These are phyloP conservation scores for Annona cherimola DNA, from an alignment of 164 flowering plant species.

Conservation along the genomic window DNA sequence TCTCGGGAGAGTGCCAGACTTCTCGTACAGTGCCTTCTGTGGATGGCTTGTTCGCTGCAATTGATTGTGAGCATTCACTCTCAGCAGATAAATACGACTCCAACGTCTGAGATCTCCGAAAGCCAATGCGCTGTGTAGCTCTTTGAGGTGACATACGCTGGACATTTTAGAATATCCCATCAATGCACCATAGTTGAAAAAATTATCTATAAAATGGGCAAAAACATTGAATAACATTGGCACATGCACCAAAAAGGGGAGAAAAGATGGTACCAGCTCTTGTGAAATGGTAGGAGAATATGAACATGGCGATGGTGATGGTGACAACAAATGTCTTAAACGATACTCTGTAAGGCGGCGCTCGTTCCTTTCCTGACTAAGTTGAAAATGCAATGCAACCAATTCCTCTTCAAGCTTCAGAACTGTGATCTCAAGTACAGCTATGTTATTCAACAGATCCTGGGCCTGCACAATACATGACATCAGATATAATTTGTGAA, in stretches of 20 bases:
- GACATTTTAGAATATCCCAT: slow-evolving; percentile 3
- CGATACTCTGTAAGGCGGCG: slow-evolving; percentile 39
- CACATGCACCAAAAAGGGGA: not conserved
- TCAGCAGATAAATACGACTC: slow-evolving; percentile 6
- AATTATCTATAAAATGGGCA: not conserved
- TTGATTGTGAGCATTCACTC: slow-evolving; percentile 1
- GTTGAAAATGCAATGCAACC: slow-evolving; percentile 30
- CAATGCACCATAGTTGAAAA: not conserved
- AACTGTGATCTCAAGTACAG: slow-evolving; percentile 32
- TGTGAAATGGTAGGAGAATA: slow-evolving; percentile 9
- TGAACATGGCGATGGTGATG: slow-evolving; percentile 5
- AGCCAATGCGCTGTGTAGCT: not conserved
- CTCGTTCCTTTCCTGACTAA: slow-evolving; percentile 44
- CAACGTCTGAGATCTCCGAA: slow-evolving; percentile 6
- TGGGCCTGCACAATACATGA: slow-evolving; percentile 22
- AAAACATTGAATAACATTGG: not conserved
- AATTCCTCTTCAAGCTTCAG: slow-evolving; percentile 39
- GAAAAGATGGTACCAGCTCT: slow-evolving; percentile 11
- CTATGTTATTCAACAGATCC: slow-evolving; percentile 32
- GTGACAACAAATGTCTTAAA: slow-evolving; percentile 18
- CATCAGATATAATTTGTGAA: not conserved
- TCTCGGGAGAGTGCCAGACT: too few species aligned
- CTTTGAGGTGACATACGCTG: not conserved
- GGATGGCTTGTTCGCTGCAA: not conserved
- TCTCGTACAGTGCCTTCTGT: too few species aligned